Percentiles rank a stretch among this genome's conserved stretches.
These are phyloP conservation scores for Melampsora americana DNA, from an alignment of 1,284 basidiomycete genomes.

Conservation along the genomic window DNA sequence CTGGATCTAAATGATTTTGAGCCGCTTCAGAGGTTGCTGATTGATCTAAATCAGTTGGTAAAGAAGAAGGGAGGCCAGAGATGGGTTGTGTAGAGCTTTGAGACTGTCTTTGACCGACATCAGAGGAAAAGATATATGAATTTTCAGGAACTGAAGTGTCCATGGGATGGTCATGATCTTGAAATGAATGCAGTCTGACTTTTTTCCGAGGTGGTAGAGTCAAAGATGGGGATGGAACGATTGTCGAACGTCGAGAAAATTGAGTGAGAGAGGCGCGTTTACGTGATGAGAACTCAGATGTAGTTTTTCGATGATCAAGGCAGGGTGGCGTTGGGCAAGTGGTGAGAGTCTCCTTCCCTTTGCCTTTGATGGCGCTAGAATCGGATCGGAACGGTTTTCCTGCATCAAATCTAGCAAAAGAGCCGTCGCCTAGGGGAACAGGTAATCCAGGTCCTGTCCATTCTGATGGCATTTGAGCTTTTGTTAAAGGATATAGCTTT, in stretches of 20 bases:
- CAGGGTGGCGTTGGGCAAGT: background rate
- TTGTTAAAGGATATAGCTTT: slow-evolving; percentile 29
- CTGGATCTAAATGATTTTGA: background rate
- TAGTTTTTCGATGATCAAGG: background rate
- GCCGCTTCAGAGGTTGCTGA: slow-evolving; percentile 41
- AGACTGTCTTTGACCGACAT: background rate
- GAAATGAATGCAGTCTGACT: background rate
- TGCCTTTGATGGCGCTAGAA: slow-evolving; percentile 2
- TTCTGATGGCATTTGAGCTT: background rate
- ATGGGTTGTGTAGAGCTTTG: background rate
- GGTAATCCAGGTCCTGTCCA: slow-evolving; percentile 19
- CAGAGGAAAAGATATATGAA: background rate
- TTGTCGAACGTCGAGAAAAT: background rate
- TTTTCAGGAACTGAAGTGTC: background rate
- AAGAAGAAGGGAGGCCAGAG: background rate
- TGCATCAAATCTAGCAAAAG: slow-evolving; percentile 24
- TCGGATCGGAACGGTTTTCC: slow-evolving; percentile 10
- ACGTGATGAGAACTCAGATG: background rate
- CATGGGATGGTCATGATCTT: background rate
- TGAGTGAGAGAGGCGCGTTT: slow-evolving; percentile 1
- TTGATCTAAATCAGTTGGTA: slow-evolving; percentile 25
- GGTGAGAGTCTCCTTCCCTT: background rate
- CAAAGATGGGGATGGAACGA: background rate
- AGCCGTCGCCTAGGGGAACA: slow-evolving; percentile 7
- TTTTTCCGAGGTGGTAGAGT: slow-evolving; percentile 13